Evolutionary conservation across 164 flowering plant species (phyloP).

Genomic region (Nelumbo lutea): DNA sequence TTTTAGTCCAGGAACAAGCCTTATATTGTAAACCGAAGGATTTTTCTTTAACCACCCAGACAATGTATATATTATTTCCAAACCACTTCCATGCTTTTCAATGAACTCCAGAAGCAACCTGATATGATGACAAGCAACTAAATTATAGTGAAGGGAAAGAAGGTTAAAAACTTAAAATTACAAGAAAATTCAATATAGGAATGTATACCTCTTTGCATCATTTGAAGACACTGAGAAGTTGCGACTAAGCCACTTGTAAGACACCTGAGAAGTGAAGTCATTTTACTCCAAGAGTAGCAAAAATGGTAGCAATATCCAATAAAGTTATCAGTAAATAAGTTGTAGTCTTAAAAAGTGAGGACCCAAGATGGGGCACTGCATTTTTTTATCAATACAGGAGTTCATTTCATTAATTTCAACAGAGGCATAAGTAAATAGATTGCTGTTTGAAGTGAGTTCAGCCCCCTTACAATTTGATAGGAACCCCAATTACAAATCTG

Average conservation of each 20-base stretch:
- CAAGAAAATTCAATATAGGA: background rate
- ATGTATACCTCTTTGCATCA: conserved; percentile 69
- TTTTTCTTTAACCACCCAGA: conserved; percentile 70
- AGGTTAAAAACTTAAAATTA: conserved; percentile 6
- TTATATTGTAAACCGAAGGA: conserved; percentile 50
- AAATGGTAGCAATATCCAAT: background rate
- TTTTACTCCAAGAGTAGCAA: background rate
- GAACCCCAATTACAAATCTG: too few species aligned
- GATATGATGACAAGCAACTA: conserved; percentile 2
- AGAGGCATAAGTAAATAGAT: too few species aligned
- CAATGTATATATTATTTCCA: conserved; percentile 60
- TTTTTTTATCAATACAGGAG: too few species aligned
- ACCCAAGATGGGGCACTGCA: too few species aligned
- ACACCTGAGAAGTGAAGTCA: conserved; percentile 50
- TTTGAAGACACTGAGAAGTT: conserved; percentile 73
- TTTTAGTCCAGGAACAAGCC: conserved; percentile 56
- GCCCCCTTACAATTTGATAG: too few species aligned
- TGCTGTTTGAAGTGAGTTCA: too few species aligned
- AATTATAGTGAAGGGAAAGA: background rate
- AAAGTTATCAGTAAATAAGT: background rate
- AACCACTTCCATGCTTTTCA: conserved; percentile 46
- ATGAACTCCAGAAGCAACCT: conserved; percentile 85
- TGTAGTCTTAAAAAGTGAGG: background rate
- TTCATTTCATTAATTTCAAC: too few species aligned
- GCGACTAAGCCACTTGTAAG: conserved; percentile 96